Percentiles rank a stretch among this genome's conserved stretches.
Conservation (phyloP, 805 yeast species). For the Cyberlindnera samutprakarnensis region DNA sequence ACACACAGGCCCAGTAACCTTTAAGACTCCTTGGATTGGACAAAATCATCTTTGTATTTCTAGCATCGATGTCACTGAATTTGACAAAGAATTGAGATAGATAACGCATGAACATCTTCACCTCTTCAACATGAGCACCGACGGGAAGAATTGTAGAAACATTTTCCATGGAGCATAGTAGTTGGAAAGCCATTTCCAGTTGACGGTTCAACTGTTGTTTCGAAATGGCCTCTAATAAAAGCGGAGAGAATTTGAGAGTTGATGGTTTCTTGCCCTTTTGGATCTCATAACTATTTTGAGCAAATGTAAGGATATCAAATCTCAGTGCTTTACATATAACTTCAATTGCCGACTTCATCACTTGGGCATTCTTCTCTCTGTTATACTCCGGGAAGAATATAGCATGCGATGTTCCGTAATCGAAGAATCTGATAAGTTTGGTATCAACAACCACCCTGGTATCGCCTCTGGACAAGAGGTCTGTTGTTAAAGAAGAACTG, state of each 20-base stretch:
- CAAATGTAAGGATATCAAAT: conserved; percentile 39
- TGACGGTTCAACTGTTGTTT: conserved; percentile 19
- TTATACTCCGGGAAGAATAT: conserved; percentile 23
- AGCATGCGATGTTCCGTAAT: conserved; percentile 22
- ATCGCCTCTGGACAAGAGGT: conserved; percentile 39
- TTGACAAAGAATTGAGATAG: conserved; percentile 30
- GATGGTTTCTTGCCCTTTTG: conserved; percentile 26
- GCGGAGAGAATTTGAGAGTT: conserved; percentile 21
- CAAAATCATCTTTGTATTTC: conserved; percentile 31
- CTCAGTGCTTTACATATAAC: conserved; percentile 34
- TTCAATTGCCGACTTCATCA: conserved; percentile 27
- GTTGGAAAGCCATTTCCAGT: conserved; percentile 16
- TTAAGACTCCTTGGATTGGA: conserved; percentile 35
- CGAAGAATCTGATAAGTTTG: conserved; percentile 26
- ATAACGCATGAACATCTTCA: conserved; percentile 21
- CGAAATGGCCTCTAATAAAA: conserved; percentile 24
- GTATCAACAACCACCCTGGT: conserved; percentile 38
- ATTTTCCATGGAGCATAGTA: conserved; percentile 19
- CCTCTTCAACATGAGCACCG: conserved; percentile 21
- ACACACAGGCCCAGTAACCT: conserved; percentile 72
- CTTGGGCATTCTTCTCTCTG: conserved; percentile 22
- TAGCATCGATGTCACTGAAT: conserved; percentile 32
- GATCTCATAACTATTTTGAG: conserved; percentile 32
- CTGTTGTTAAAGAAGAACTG: conserved; percentile 25
- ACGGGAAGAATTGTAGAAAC: conserved; percentile 24